Conservation (phyloP, 1,284 basidiomycete species). For the Sanghuangporus baumii region DNA sequence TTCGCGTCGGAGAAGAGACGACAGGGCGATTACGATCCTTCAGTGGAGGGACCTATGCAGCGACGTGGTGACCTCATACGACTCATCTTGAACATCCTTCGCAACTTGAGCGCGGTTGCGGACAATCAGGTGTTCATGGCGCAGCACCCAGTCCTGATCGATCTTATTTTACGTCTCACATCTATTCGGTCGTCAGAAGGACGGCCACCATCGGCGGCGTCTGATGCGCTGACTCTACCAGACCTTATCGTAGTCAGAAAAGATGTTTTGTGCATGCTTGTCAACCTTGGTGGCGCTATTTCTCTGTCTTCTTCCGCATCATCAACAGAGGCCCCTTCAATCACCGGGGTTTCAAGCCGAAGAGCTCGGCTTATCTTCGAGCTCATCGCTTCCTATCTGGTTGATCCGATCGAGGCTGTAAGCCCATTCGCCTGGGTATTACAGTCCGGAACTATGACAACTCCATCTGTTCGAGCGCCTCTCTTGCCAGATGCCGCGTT, state of each 20-base stretch:
- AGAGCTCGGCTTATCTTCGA: slow-evolving; percentile 48
- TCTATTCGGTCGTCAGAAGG: slow-evolving; percentile 36
- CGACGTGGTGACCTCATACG: slow-evolving; percentile 69
- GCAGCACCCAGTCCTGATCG: slow-evolving; percentile 57
- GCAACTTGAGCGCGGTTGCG: slow-evolving; percentile 73
- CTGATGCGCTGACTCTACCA: slow-evolving; percentile 54
- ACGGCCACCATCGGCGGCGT: slow-evolving; percentile 39
- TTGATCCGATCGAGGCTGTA: slow-evolving; percentile 63
- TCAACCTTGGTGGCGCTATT: slow-evolving; percentile 56
- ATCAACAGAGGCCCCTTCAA: slow-evolving; percentile 29
- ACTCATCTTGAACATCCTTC: slow-evolving; percentile 74
- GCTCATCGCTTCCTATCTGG: slow-evolving; percentile 70
- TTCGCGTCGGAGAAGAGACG: slow-evolving; percentile 49
- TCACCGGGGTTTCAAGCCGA: slow-evolving; percentile 36
- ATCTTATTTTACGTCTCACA: slow-evolving; percentile 66
- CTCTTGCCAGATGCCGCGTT: slow-evolving; percentile 71
- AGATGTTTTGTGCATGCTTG: slow-evolving; percentile 71
- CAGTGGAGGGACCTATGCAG: slow-evolving; percentile 43
- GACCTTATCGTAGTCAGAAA: slow-evolving; percentile 75
- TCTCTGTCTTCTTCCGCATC: slow-evolving; percentile 36
- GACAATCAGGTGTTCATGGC: slow-evolving; percentile 74
- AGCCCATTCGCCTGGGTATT: slow-evolving; percentile 55
- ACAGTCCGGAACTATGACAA: slow-evolving; percentile 39
- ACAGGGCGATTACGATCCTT: slow-evolving; percentile 43
- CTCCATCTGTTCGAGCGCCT: slow-evolving; percentile 46